Percentiles rank a stretch among this genome's conserved stretches.
phyloP scores from a whole-genome alignment of 2,329 filamentous ascomycete genomes.

The Exophiala lecanii-corni region DNA sequence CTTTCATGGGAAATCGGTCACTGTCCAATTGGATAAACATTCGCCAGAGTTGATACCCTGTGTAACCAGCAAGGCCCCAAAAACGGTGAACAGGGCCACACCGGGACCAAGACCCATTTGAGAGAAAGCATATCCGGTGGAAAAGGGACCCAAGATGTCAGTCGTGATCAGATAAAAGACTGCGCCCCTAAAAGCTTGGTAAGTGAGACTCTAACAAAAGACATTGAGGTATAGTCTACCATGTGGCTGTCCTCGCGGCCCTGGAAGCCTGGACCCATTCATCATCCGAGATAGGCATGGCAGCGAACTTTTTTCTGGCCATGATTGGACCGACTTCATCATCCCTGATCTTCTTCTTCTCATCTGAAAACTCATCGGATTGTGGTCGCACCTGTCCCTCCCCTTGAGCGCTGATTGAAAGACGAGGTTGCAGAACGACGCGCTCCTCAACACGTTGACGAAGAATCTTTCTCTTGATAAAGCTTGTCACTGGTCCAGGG shows the following conservation, averaged over 20 bases:
- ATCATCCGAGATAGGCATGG: constrained; percentile 33
- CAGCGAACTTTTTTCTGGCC: constrained; percentile 25
- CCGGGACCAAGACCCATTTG: constrained; percentile 22
- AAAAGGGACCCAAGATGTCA: constrained; percentile 32
- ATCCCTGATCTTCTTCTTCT: constrained; percentile 10
- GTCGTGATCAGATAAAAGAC: constrained; percentile 40
- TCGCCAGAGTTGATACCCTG: constrained; percentile 38
- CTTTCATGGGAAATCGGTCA: constrained; percentile 36
- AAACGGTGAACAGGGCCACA: constrained; percentile 28
- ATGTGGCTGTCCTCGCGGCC: constrained; percentile 42
- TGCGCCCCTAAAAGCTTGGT: constrained; percentile 14
- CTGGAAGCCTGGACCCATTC: constrained; percentile 48
- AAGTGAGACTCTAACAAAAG: too few relatives aligned
- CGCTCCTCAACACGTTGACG: constrained; percentile 14
- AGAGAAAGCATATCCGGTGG: constrained; percentile 25
- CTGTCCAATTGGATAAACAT: constrained; percentile 41
- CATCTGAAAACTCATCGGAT: constrained; percentile 15
- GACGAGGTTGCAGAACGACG: constrained; percentile 8
- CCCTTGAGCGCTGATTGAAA: constrained; percentile 18
- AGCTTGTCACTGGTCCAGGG: constrained; percentile 8
- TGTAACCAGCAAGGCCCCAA: constrained; percentile 29
- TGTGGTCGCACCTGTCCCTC: constrained; percentile 11
- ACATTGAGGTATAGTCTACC: constrained; percentile 34
- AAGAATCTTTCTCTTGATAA: constrained; percentile 20
- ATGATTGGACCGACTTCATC: too few relatives aligned